These are phyloP conservation scores for Nakazawaea ambrosiae DNA, from an alignment of 805 yeast genomes.

Conservation along the genomic window DNA sequence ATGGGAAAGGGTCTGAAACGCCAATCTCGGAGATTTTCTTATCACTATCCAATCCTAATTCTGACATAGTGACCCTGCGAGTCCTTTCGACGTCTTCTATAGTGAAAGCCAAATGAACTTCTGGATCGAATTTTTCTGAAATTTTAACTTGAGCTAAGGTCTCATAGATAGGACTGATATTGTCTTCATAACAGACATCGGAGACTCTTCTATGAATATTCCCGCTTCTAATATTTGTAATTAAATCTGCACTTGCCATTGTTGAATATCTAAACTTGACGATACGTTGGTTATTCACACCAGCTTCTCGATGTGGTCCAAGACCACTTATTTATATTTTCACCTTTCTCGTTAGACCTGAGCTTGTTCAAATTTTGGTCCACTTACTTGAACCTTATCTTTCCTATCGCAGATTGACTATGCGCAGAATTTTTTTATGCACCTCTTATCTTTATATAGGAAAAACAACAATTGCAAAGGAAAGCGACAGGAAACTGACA, in stretches of 20 bases:
- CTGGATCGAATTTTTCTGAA: constrained; percentile 28
- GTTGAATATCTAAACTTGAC: no score
- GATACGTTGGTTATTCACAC: no score
- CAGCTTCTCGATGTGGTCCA: no score
- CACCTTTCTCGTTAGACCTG: no score
- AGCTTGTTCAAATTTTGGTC: no score
- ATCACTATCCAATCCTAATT: constrained; percentile 37
- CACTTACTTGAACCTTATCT: no score
- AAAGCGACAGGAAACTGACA: no score
- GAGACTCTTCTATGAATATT: constrained; percentile 29
- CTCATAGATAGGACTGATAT: constrained; percentile 25
- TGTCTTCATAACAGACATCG: constrained; percentile 24
- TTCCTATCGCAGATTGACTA: no score
- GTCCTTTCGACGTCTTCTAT: constrained; percentile 27
- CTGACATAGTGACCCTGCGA: constrained; percentile 38
- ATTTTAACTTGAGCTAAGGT: constrained; percentile 18
- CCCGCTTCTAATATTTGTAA: constrained; percentile 28
- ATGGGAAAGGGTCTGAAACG: constrained; percentile 52
- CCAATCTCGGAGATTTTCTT: constrained; percentile 49
- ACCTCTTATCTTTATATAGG: no score
- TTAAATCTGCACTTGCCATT: constrained; percentile 26
- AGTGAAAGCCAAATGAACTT: constrained; percentile 30
- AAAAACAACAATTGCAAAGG: no score
- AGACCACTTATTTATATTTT: no score
- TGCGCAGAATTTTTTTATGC: no score